Base-by-base conservation (phyloP, 345 rosid species). In the Diplotaxis tenuifolia region DNA sequence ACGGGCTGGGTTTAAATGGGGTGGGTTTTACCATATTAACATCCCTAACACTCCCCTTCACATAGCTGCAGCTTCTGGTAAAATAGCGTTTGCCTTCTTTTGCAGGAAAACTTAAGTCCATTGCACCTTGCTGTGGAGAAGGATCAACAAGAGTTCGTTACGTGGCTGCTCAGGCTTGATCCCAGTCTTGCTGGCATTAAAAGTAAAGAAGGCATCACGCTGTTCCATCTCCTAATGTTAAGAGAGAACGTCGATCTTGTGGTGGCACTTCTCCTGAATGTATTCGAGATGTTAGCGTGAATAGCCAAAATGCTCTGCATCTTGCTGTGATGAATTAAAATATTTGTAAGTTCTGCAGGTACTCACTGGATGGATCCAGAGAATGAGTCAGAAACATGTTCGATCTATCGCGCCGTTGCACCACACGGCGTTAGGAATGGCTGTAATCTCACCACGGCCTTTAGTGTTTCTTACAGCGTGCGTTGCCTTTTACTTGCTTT, bases 141-240 rank as follows among this genome's bases (percentile, higher is more conserved):
- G 52, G 52, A 45, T 45, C 52, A 45, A n/a, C 52, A 45, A 45
- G 52, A 45, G 9, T 1, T 45, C 52, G 52, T 45, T 19, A 45
- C 3, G 19, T 45, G 52, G 52, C 52, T 84, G 1, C 4, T 78
- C 9, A 0, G 20, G 57, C 22, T 32, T 73, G 10, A 55, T 70
- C 11, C 22, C 56, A 7, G 71, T 19, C 27, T 60, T 21, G 55
- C 34, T 0, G 9, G 38, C 0, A 14, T 68, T 1, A 75, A 68
- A 61, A 80, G 82, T 0, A 82, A 31, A 63, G 25, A 60, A 2
- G 78, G 76, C 18, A 23, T 68, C 27, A 68, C 80, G 6, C 78
- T 62, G 1, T 50, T 81, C 50, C 84, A 36, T 50, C 20, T 1
- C 14, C 57, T 71, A 15, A 74, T 63, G 15, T 6, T 14, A 59